Percentiles rank a stretch among this genome's conserved stretches.
These are phyloP conservation scores for Aegilops longissima DNA, from an alignment of 176 grass and related monocot species.

Conservation along the genomic window DNA sequence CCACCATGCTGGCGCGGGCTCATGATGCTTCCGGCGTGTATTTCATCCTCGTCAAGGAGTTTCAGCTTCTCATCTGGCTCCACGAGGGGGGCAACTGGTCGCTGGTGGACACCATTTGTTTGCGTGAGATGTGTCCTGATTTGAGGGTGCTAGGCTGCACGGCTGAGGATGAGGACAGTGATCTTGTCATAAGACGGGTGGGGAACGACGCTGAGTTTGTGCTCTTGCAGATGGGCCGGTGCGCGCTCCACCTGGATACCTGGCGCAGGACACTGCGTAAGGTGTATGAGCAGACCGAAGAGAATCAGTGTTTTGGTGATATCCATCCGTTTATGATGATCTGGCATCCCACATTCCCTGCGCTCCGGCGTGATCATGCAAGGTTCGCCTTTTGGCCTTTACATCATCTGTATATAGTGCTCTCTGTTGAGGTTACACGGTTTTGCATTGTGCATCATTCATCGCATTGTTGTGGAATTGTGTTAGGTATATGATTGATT, in stretches of 20 bases:
- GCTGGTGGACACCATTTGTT: neutral
- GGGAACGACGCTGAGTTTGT: neutral
- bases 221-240: neutral
- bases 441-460: neutral
- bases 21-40: neutral
- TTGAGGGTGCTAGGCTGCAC: neutral
- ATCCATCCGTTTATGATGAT: neutral
- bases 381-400: neutral
- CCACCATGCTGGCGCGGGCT: neutral
- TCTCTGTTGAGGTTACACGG: neutral
- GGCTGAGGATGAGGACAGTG: neutral
- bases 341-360: neutral
- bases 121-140: neutral
- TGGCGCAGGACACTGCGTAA: neutral
- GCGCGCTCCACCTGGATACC: neutral
- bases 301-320: neutral
- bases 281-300: neutral
- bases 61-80: neutral
- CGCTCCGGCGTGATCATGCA: neutral
- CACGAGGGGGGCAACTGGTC: neutral
- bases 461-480: neutral
- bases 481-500: neutral
- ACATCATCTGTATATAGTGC: neutral
- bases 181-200: neutral
- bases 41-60: neutral